Evolutionary conservation across 495 filamentous ascomycete species (phyloP).

Genomic region (Aspergillus nidulans): DNA sequence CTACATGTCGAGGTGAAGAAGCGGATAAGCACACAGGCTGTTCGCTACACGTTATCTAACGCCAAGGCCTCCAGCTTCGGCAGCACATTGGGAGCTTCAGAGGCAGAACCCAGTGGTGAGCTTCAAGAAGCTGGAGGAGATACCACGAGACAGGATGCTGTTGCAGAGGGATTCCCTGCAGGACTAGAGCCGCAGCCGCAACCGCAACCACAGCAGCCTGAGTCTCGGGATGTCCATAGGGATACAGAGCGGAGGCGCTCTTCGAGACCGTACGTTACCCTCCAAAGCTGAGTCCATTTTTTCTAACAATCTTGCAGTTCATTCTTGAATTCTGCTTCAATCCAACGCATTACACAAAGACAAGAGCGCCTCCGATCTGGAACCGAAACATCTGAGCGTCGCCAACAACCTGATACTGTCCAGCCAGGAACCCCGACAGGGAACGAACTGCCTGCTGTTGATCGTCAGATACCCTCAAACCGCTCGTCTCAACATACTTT

Average conservation of each 20-base stretch:
- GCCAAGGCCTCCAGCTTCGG: conserved; percentile 9
- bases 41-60: conserved; percentile 16
- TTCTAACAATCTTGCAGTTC: conserved; percentile 8
- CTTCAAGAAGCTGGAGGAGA: neutral
- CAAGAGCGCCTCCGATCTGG: conserved; percentile 6
- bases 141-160: neutral
- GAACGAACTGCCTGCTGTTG: neutral
- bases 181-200: neutral
- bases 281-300: neutral
- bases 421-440: neutral
- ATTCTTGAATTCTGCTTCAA: conserved; percentile 9
- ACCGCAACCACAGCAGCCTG: neutral
- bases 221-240: neutral
- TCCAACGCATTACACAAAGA: conserved; percentile 16
- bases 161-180: neutral
- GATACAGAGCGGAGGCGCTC: conserved; percentile 13
- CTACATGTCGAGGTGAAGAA: conserved; percentile 20
- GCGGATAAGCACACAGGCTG: conserved; percentile 20
- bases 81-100: conserved; percentile 8
- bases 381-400: neutral
- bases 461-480: conserved; percentile 3
- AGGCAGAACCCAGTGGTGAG: neutral
- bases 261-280: conserved; percentile 12
- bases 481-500: neutral
- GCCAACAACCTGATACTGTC: conserved; percentile 16